Percentiles rank a stretch among this genome's conserved stretches.
Conservation (phyloP, 2,329 filamentous ascomycete genomes). For the Pseudogymnoascus sp. region DNA sequence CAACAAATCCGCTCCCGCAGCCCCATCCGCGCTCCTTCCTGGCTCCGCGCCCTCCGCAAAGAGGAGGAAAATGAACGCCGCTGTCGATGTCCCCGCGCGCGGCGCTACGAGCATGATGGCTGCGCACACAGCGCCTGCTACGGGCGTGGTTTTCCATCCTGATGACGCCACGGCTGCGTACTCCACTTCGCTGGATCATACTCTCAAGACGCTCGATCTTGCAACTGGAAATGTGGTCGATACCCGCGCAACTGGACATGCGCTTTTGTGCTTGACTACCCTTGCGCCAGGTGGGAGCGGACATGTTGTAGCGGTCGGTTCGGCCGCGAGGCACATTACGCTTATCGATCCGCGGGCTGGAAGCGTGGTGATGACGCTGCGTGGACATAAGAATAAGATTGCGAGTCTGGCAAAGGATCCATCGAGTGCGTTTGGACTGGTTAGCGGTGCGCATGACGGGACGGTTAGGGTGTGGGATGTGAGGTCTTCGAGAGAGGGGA, state of each 20-base stretch:
- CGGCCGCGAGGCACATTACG: constrained; percentile 77
- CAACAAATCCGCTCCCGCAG: constrained; percentile 65
- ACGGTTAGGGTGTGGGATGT: constrained; percentile 94
- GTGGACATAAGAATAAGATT: constrained; percentile 75
- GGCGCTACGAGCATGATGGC: constrained; percentile 69
- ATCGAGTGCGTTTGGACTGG: constrained; percentile 67
- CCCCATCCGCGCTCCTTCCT: constrained; percentile 55
- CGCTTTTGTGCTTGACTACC: constrained; percentile 70
- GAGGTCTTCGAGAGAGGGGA: constrained; percentile 54
- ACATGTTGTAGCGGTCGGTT: constrained; percentile 60
- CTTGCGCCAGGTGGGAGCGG: constrained; percentile 47
- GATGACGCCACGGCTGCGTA: constrained; percentile 83
- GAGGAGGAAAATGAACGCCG: constrained; percentile 59
- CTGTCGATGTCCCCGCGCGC: constrained; percentile 49
- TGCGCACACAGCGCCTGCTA: constrained; percentile 63
- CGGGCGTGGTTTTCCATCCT: constrained; percentile 75
- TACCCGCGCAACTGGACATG: constrained; percentile 73
- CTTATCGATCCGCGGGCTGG: constrained; percentile 83
- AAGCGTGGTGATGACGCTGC: constrained; percentile 78
- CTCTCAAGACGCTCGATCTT: constrained; percentile 82
- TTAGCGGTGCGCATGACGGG: constrained; percentile 84
- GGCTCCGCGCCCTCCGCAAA: constrained; percentile 63
- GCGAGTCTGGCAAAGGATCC: constrained; percentile 42
- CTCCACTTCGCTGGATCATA: constrained; percentile 84
- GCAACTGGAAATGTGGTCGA: constrained; percentile 71